These are phyloP conservation scores for Kwoniella heveanensis DNA, from an alignment of 768 basidiomycete species.

Conservation along the genomic window DNA sequence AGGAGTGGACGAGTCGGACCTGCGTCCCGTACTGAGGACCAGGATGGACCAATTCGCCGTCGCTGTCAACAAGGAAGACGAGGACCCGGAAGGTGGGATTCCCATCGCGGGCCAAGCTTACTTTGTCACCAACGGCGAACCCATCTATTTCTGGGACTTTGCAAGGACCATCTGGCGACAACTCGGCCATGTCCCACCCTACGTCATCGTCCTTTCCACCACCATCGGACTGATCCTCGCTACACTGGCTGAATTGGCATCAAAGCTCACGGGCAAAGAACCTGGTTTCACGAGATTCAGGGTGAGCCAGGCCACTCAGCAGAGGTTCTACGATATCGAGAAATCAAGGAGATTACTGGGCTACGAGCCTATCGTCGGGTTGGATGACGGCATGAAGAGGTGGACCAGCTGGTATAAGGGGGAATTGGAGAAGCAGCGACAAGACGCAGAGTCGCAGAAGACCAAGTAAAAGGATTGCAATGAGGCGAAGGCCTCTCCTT, in stretches of 20 bases:
- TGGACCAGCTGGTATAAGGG: conserved; percentile 48
- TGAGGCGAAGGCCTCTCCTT: too few species aligned
- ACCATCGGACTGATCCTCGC: conserved; percentile 72
- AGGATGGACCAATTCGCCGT: conserved; percentile 76
- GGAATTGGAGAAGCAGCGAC: conserved; percentile 40
- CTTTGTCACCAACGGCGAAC: conserved; percentile 97
- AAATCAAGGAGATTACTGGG: conserved; percentile 77
- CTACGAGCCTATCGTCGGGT: conserved; percentile 85
- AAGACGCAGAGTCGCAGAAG: conserved; percentile 32
- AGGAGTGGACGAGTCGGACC: conserved; percentile 55
- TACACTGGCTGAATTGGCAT: conserved; percentile 70
- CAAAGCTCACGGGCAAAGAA: conserved; percentile 73
- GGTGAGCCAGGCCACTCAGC: conserved; percentile 75
- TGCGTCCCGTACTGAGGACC: conserved; percentile 67
- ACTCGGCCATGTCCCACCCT: conserved; percentile 62
- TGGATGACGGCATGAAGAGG: conserved; percentile 81
- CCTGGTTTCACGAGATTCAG: conserved; percentile 83
- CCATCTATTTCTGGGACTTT: conserved; percentile 95
- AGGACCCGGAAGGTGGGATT: conserved; percentile 56
- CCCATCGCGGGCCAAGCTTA: conserved; percentile 90
- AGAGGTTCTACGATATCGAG: conserved; percentile 90
- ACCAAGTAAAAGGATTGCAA: conserved; percentile 31
- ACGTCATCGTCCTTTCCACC: conserved; percentile 64
- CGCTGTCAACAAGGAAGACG: conserved; percentile 49
- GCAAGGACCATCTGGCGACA: conserved; percentile 72